Conservation (phyloP, 768 basidiomycete species). For the Amylocystis lapponica region DNA sequence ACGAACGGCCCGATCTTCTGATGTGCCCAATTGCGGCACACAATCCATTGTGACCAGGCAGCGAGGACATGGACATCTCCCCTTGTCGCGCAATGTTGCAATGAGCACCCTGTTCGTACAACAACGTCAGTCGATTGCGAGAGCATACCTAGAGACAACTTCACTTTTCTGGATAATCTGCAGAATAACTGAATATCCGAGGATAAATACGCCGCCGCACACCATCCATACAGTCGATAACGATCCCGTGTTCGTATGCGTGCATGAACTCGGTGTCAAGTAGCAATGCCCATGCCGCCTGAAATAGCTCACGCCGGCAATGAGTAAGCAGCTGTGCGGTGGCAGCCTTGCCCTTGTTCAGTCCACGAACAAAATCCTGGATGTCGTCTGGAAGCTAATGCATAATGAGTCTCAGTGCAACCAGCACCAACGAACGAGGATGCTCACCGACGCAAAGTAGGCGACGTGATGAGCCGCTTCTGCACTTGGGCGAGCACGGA, state of each 20-base stretch:
- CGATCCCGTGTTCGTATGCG: conserved; percentile 19
- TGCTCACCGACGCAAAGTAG: conserved; percentile 35
- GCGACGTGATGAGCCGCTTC: conserved; percentile 35
- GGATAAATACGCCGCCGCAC: conserved; percentile 16
- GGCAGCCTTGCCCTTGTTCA: conserved; percentile 9
- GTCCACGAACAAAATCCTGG: conserved; percentile 22
- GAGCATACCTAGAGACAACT: conserved; percentile 1
- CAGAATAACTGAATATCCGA: conserved; percentile 22
- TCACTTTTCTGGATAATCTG: conserved; percentile 31
- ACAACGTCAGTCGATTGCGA: neutral
- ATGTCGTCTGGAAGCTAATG: conserved; percentile 28
- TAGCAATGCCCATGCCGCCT: conserved; percentile 17
- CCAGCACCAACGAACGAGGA: neutral
- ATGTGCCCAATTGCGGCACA: conserved; percentile 12
- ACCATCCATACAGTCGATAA: conserved; percentile 23
- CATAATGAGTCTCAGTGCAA: neutral
- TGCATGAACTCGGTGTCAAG: conserved; percentile 18
- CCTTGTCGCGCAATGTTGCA: conserved; percentile 23
- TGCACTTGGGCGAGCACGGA: conserved; percentile 20
- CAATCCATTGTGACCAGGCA: conserved; percentile 17
- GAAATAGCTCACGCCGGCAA: conserved; percentile 25
- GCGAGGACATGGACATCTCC: conserved; percentile 26
- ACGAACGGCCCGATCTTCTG: conserved; percentile 6
- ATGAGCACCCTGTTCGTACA: conserved; percentile 13
- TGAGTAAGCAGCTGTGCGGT: conserved; percentile 23